Evolutionary conservation across 78 protist genomes (phyloP), one percentile per base, ranked within the genome.

Genomic region (Dictyostelium discoideum): DNA sequence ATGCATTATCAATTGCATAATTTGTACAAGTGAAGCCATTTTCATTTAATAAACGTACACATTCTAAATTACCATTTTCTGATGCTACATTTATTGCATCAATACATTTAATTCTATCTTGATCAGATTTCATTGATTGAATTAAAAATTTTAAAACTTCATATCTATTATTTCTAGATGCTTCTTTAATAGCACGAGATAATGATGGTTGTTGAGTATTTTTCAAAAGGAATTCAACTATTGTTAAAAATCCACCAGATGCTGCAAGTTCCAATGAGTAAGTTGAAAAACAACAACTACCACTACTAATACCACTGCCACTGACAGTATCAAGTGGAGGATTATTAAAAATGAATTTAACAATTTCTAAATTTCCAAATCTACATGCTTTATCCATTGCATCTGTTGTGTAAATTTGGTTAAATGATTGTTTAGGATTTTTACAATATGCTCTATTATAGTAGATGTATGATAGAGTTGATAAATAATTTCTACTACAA

Each of bases 331-430:
- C 24, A 3, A 5, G 32, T 73, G 79, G 40, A 5, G 79, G 40
- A 29, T 78, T n/a, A 40, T 40, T 42, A 20, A 2, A 37, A 14
- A 46, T 80, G 69, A 22, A 80, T 46, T 80, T 80, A 13, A 80
- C 85, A n/a, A 80, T 80, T 14, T 80, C 67, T 8, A 80, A 37
- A 39, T 80, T n/a, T 11, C 85, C 85, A 24, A 8, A 37, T 46
- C 26, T 46, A 46, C 40, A 46, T 24, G 85, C 85, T 26, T 46
- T 46, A 40, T 80, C 85, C 65, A 80, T 80, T 80, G 85, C 54
- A 80, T 39, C 65, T 7, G 6, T 26, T n/a, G 77, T 26, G 10
- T 26, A 69, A 10, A 69, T 29, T 69, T 69, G 42, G 26, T 26
- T n/a, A 10, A 69, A 69, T 3, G 32, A 3, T 69, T 69, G 77